Evolutionary conservation across 2,329 filamentous ascomycete species (phyloP), one percentile per base, ranked within the genome.

Genomic region (Verticillium isaacii): DNA sequence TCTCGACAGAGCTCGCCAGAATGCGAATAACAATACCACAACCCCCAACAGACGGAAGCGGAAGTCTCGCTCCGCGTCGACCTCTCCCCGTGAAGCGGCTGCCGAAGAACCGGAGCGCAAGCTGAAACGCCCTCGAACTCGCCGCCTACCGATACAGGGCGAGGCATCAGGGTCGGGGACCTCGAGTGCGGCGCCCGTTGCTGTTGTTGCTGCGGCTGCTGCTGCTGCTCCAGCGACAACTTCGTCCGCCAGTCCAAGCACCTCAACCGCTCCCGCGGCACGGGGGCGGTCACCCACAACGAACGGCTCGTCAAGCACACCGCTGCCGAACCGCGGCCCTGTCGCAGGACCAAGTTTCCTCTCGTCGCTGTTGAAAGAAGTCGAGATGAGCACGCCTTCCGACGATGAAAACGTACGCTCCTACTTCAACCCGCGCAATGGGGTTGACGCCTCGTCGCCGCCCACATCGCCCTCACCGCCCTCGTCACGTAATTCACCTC

Each of bases 351-450:
- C 92, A 8, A 93, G 91, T 6, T 94, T 98, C 71, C 81, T 98
- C 8, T 91, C 92, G 29, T 94, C 92, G 0, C 80, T 98, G 7
- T 78, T 98, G 58, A 92, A 91, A 72, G 94, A 98, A 74, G 92
- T 98, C 1, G 93, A 96, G 64, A 84, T 83, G 74, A 83, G 81
- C 74, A 74, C 83, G 61, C 75, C 79, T 2, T 83, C 83, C 0
- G 85, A 89, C 60, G 86, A 88, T 58, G 85, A 88, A 60, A 78
- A 72, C 32, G 70, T 80, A 25, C 75, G 77, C 25, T 71, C 69
- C 2, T 69, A 81, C 36, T 78, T 80, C 64, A 70, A 59, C 57
- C 59, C 63, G 9, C 72, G 70, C 59, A 66, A 72, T 11, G 60
- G 64, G 14, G 66, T 71, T 32, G 68, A 72, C 15, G 70, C 68